Evolutionary conservation across 2,329 filamentous ascomycete species (phyloP), one percentile per base, ranked within the genome.

Genomic region (Epichloe aotearoae): DNA sequence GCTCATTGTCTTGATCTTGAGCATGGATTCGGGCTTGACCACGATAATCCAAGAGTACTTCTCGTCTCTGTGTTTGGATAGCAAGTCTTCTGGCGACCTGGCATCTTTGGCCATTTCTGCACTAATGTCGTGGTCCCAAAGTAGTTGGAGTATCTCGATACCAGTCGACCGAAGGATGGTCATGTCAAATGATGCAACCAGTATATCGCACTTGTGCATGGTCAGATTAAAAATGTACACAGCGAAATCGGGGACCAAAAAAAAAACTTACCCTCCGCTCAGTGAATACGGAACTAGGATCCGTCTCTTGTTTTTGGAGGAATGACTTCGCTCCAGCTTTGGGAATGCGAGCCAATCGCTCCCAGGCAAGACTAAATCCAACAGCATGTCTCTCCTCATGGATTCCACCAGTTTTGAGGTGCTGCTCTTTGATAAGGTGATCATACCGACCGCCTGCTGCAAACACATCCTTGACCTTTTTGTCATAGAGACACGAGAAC

Each of bases 401-500:
- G 51, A 77, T 77, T 23, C 74, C 76, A 40, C 80, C 74, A 41
- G 82, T 77, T 55, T 82, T 84, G 5, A 86, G 86, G 8, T 83
- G 79, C 61, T 94, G 86, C 54, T 94, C 86, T 62, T 83, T 82
- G 56, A 98, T 91, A 19, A 98, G 71, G 46, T 82, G 81, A 64
- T 98, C 94, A 63, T 98, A 98, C 46, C 93, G 81, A 2, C 93
- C 93, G 47, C 94, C 93, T 34, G 90, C 93, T 5, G 91, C 93
- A 61, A 97, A 88, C 0, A 97, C 87, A 58, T 93, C 85, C 58
- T 79, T 83, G 54, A 84, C 79, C 63, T 88, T 94, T 54, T 79
- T 83, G 63, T 97, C 91, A 56, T 90, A 88, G 2, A 96, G 70
- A 60, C 89, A 96, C 54, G 94, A 87, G 63, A 98, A 97, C 42